Base-by-base conservation (phyloP, 495 filamentous ascomycete genomes). In the Cenococcum geophilum region DNA sequence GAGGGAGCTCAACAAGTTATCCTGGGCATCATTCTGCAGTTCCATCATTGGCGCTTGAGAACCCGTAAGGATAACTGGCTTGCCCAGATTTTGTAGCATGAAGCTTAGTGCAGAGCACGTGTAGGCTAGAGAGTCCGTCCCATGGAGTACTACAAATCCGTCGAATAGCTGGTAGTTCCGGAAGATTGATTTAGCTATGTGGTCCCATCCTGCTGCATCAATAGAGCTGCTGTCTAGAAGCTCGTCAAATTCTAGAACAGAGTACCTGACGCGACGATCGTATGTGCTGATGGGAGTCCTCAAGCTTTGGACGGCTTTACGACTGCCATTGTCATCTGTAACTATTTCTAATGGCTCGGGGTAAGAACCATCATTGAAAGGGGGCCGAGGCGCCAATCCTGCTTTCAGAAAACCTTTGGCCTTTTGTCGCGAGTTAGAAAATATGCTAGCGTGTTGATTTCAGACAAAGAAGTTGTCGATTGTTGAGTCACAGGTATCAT, bases 91-190 rank as follows among this genome's bases (percentile, higher is more conserved):
- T 53, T 87, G 83, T 62, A 97, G 79, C 92, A 96, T 97, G 76
- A 97, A 97, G 65, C 89, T 91, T 53, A 97, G 77, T 1, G 92
- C 92, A 5, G 91, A 96, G 68, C 87, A 89, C 0, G 91, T 95
- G 72, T 96, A 97, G 10, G 92, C 88, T 56, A 97, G 77, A 57
- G 86, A 91, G 72, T 98, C 93, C 1, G 93, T 98, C 63, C 93
- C 93, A 73, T 98, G 93, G n/a, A 97, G 82, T 18, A 98, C 79
- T 10, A 98, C 91, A 70, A 98, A 98, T 21, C 86, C 91, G 73
- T 97, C 93, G 70, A 91, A 98, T 4, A 90, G 82, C 53, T 84
- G 82, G 74, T 97, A 98, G 74, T 98, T 98, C 48, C 82, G 72
- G 58, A 77, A 76, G 54, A 87, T 77, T 5, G 80, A 77, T 22